Evolutionary conservation across 148 eudicot species (phyloP).

Genomic region (Persicaria maculosa): DNA sequence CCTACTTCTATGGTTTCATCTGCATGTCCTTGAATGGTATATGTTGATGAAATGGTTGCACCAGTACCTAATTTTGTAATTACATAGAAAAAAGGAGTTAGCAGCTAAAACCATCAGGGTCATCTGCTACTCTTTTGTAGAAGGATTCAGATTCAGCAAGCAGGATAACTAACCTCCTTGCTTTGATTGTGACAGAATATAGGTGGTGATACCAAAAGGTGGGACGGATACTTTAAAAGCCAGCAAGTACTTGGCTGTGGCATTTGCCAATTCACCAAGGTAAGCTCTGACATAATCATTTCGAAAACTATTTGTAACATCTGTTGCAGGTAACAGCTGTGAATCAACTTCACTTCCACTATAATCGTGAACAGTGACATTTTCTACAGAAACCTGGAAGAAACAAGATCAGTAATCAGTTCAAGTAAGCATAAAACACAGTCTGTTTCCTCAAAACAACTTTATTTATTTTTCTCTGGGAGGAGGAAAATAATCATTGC

Average conservation of each 20-base stretch:
- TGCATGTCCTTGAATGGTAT: constrained; percentile 24
- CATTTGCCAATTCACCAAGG: constrained; percentile 40
- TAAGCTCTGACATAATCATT: constrained; percentile 58
- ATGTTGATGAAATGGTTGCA: constrained; percentile 30
- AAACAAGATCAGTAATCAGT: constrained; percentile 10
- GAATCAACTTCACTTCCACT: constrained; percentile 62
- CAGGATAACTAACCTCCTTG: constrained; percentile 36
- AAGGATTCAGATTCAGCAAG: constrained; percentile 3
- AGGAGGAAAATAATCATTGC: background rate
- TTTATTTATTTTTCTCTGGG: background rate
- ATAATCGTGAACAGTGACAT: constrained; percentile 52
- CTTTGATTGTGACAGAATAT: constrained; percentile 41
- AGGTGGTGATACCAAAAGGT: constrained; percentile 87
- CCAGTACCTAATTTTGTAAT: constrained; percentile 34
- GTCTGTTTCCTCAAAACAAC: background rate
- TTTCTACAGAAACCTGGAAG: constrained; percentile 52
- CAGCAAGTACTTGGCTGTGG: constrained; percentile 57
- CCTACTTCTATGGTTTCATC: constrained; percentile 55
- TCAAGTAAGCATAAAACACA: background rate
- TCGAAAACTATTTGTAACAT: constrained; percentile 40
- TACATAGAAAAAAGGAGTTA: background rate
- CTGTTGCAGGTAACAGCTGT: constrained; percentile 63
- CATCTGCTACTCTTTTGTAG: background rate
- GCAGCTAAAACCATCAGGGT: background rate
- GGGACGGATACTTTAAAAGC: constrained; percentile 84